Base-by-base conservation (phyloP, 129 eudicot species). In the Gnaphalium uliginosum region DNA sequence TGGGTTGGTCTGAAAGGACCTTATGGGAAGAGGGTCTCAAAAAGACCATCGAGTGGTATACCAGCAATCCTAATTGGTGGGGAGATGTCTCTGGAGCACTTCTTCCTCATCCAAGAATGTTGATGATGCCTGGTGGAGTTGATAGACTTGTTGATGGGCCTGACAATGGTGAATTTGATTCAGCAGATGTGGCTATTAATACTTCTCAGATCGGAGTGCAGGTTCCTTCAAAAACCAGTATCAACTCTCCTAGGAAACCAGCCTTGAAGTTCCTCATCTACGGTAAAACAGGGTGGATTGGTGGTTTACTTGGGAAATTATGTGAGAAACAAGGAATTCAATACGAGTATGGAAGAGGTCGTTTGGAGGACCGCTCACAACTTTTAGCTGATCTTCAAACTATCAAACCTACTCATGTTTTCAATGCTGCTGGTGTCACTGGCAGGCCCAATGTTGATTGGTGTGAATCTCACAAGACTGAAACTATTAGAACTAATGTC, bases 361-460 rank as follows among this genome's bases (percentile, higher is more conserved):
- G 98, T 24, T 76, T 94, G 76, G 90, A 94, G 83, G 85, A 89
- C 29, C 87, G 98, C 1, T 80, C 89, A 23, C 85, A 82, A 46
- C 88, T 94, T 57, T 18, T 90, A 70, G 86, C 87, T 3, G 98
- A 94, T 68, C 81, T 94, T 54, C 88, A 79, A 59, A 70, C 68
- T 69, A 80, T 86, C 35, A 90, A 89, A 57, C 98, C 98, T 10
- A 94, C 93, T 25, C 98, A 90, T 86, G 98, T 94, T 67, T 90
- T 90, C 53, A 94, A 94, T 84, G 96, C 98, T 87, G 98, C 98
- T 57, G 98, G 97, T 65, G 96, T 94, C 53, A 94, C 98, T 54
- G 98, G 98, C 14, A 84, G 97, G 74, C 98, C 98, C 15, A 94
- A 94, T 87, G 98, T 94, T 46, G 98, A 94, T 78, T 94, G 98